Conservation (phyloP, 2,329 filamentous ascomycete genomes). For the Monilinia aucupariae region DNA sequence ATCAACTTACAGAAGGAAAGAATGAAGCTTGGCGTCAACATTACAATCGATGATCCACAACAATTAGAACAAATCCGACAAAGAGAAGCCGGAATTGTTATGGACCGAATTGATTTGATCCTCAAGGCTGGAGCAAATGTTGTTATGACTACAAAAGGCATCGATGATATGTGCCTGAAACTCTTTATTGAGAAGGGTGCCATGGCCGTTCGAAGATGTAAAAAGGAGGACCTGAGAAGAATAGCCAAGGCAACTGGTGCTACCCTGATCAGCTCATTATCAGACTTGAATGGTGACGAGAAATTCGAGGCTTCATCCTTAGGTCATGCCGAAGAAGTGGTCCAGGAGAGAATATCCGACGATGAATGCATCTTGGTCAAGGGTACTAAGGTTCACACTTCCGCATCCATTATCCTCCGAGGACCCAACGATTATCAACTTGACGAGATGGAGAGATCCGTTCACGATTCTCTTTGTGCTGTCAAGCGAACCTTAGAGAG, state of each 20-base stretch:
- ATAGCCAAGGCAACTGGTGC: constrained; percentile 96
- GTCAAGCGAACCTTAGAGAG: constrained; percentile 97
- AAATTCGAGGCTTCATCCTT: constrained; percentile 88
- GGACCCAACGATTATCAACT: constrained; percentile 94
- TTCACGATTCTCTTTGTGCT: constrained; percentile 93
- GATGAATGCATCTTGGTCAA: constrained; percentile 97
- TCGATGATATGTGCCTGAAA: constrained; percentile 93
- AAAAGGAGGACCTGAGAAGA: constrained; percentile 94
- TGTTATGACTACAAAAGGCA: constrained; percentile 94
- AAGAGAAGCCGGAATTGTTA: constrained; percentile 84
- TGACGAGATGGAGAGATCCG: constrained; percentile 98
- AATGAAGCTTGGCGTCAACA: constrained; percentile 98
- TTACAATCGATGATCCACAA: constrained; percentile 94
- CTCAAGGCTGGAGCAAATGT: constrained; percentile 96
- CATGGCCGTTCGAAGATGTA: constrained; percentile 93
- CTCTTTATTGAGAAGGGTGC: constrained; percentile 89
- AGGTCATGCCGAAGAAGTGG: constrained; percentile 88
- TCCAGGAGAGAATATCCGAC: constrained; percentile 97
- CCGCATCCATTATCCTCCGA: constrained; percentile 91
- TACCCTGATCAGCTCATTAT: constrained; percentile 85
- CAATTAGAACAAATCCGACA: constrained; percentile 96
- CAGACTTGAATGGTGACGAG: constrained; percentile 95
- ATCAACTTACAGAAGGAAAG: constrained; percentile 99
- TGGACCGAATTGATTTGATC: constrained; percentile 95
- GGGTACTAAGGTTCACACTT: constrained; percentile 89